Evolutionary conservation across 495 filamentous ascomycete genomes (phyloP), one percentile per base, ranked within the genome.

Genomic region (Glonium stellatum): DNA sequence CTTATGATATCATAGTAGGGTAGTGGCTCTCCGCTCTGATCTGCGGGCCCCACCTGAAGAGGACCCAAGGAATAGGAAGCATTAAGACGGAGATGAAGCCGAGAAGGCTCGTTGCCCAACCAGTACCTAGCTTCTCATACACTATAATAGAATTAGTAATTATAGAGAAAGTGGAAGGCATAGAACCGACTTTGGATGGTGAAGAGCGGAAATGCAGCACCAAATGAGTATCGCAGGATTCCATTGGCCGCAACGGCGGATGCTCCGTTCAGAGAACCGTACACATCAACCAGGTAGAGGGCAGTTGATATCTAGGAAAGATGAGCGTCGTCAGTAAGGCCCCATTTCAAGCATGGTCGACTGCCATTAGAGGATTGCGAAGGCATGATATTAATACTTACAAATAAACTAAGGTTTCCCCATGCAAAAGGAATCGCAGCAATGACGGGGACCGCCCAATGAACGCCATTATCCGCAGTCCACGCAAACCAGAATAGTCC

Each of bases 391-490:
- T 31, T 3, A 3, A 31, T 31, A 31, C 70, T 67, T 64, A 79
- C 75, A 53, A 86, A 87, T 6, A 87, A 70, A 59, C 73, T 76
- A 5, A 87, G 63, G 67, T 85, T 87, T 2, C 84, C 86, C 78
- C 80, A 87, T 0, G 81, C 84, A 68, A 89, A 88, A 0, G 84
- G 75, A 23, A 86, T 71, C 5, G 82, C 78, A 3, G 83, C 77
- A 13, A 78, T 58, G 12, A 75, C 71, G 0, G 79, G 79, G 22
- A 68, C 70, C 10, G 75, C 73, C 77, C 78, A 78, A 35, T 72
- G 70, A 8, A 71, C 54, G 59, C 62, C 60, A 36, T 37, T 19
- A 23, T 54, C 18, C 1, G 78, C 65, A 0, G 77, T 80, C 75
- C 74, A 80, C 0, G 70, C 77, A 66, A 79, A 81, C 79, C 77